Base-by-base conservation (phyloP, 2,329 filamentous ascomycete species). In the Aspergillus pseudoviridinutans region DNA sequence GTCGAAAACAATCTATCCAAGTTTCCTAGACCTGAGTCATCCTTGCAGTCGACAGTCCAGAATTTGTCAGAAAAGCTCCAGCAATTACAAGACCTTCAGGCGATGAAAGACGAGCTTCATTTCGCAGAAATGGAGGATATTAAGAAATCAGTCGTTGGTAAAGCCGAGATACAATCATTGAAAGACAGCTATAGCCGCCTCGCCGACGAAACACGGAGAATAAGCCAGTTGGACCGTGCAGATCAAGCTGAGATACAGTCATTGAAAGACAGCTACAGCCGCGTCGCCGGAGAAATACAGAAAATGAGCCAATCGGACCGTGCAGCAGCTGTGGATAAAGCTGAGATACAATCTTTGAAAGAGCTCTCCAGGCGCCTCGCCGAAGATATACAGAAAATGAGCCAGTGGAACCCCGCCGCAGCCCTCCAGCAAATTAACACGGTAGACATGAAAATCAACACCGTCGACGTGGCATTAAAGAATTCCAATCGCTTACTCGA, bases 81-180 rank as follows among this genome's bases (percentile, higher is more conserved):
- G 3, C 52, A 60, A 12, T 28, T 68, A 20, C 46, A 58, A 10
- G 38, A 56, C 20, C 22, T 69, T 12, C 58, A 63, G 22, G 42
- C 55, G 2, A 60, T 62, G 38, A 66, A 66, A 58, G 65, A 70
- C 47, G 61, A 66, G 12, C 20, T 69, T 1, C 53, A 61, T 12
- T 59, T 61, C 17, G 54, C 62, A 5, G 58, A 61, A 14, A 53
- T 68, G 22, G 64, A 69, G 20, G 55, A 66, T 0, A 29, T 65
- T 3, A 57, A 61, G 27, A 53, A 54, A 7, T 14, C 29, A 32
- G 12, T 12, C 12, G 29, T 32, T 0, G 32, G 17, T 7, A 38
- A 38, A 38, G 32, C 32, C 14, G 32, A 38, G 14, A 38, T 35
- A 35, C 32, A 35, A 14, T 35, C 32, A 14, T 35, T 35, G 12